These are phyloP conservation scores for Argentina anserina DNA, from an alignment of 306 rosid species.

Conservation along the genomic window DNA sequence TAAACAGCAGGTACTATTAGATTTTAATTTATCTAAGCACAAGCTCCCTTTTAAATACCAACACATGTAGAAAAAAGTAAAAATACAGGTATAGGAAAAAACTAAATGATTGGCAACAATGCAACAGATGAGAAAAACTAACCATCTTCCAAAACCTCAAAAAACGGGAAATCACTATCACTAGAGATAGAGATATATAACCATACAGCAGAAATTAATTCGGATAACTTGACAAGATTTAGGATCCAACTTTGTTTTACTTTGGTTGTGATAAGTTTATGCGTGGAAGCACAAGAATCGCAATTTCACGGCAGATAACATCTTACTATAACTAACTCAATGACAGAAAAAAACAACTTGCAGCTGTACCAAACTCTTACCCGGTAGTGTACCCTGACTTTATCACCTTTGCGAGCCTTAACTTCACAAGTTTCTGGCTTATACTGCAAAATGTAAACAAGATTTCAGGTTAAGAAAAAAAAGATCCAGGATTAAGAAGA, in stretches of 20 bases:
- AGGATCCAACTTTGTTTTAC: not conserved
- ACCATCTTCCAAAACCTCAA: not conserved
- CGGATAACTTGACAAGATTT: not conserved
- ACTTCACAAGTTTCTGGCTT: constrained; percentile 77
- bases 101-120: not conserved
- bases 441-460: constrained; percentile 48
- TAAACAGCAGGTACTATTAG: not conserved
- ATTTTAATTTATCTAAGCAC: not conserved
- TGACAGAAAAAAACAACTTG: constrained; percentile 4
- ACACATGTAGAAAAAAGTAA: not conserved
- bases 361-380: constrained; percentile 40
- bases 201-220: too few species aligned
- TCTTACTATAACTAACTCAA: not conserved
- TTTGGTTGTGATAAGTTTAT: not conserved
- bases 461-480: not conserved
- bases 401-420: constrained; percentile 92
- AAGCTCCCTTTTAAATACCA: not conserved
- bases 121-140: too few species aligned
- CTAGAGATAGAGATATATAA: not conserved
- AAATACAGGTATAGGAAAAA: not conserved
- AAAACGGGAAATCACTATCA: not conserved
- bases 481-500: too few species aligned
- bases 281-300: not conserved
- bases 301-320: not conserved
- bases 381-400: constrained; percentile 85